phyloP scores from a whole-genome alignment of 2,329 filamentous ascomycete species.

The Beauveria medogensis region DNA sequence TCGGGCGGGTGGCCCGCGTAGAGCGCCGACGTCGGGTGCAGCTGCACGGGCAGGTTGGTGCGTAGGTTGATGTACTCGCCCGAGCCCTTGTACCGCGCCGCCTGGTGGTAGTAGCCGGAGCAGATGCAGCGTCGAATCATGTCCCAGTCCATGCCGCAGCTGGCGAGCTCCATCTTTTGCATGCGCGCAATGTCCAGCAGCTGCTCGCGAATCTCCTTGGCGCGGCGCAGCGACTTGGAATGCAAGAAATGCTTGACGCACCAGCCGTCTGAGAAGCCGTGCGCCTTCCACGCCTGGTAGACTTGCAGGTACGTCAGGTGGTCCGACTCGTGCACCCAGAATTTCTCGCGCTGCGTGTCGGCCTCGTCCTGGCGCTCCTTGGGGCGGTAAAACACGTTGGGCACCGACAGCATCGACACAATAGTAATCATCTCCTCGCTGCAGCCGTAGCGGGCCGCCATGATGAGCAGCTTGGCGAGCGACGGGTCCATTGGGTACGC shows the following conservation, averaged over 20 bases:
- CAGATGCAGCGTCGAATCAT: constrained; percentile 93
- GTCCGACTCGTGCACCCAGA: constrained; percentile 96
- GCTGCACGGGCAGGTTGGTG: constrained; percentile 85
- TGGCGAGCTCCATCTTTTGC: constrained; percentile 80
- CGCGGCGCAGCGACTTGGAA: constrained; percentile 83
- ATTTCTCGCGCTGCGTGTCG: constrained; percentile 90
- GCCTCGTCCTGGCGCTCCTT: constrained; percentile 96
- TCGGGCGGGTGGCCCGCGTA: constrained; percentile 95
- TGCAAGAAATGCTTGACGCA: constrained; percentile 90
- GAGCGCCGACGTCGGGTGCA: constrained; percentile 88
- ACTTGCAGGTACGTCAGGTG: constrained; percentile 94
- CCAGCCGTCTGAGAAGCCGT: constrained; percentile 85
- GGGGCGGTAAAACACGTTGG: constrained; percentile 92
- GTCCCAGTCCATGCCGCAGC: constrained; percentile 96
- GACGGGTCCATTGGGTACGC: constrained; percentile 98
- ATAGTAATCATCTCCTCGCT: constrained; percentile 98
- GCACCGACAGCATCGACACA: constrained; percentile 94
- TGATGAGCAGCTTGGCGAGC: constrained; percentile 89
- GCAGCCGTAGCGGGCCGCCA: constrained; percentile 80
- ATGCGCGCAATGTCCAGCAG: constrained; percentile 88
- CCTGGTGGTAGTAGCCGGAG: constrained; percentile 96
- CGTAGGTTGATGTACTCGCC: constrained; percentile 96
- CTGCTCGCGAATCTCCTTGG: constrained; percentile 91
- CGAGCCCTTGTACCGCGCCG: constrained; percentile 89
- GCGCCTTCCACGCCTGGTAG: constrained; percentile 89